A percentile compares a stretch with the other conserved stretches of the same genome.
These are phyloP conservation scores for Pseudonectria foliicola DNA, from an alignment of 2,329 filamentous ascomycete species.

Conservation along the genomic window DNA sequence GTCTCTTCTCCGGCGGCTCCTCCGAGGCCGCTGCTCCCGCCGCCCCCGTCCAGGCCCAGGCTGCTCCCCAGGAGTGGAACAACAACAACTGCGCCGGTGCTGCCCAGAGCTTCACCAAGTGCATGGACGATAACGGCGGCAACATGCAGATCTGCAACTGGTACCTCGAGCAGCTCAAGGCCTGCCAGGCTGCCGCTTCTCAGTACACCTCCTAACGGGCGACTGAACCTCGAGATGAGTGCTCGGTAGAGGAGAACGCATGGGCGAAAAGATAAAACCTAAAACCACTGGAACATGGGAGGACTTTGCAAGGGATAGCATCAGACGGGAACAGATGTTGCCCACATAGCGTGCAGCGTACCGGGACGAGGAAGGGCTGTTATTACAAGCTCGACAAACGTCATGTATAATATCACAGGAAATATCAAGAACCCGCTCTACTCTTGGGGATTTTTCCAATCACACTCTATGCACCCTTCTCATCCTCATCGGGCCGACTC, in stretches of 20 bases:
- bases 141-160: constrained; percentile 95
- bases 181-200: constrained; percentile 71
- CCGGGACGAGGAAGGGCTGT: constrained; percentile 14
- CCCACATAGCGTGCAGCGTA: constrained; percentile 15
- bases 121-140: constrained; percentile 91
- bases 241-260: constrained; percentile 2
- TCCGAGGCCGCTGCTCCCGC: constrained; percentile 46
- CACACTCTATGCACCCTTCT: constrained; percentile 24
- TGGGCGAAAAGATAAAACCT: constrained; percentile 1
- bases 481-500: constrained; percentile 54
- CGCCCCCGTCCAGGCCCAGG: constrained; percentile 42
- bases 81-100: constrained; percentile 68
- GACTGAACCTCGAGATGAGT: constrained; percentile 10
- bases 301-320: constrained; percentile 7
- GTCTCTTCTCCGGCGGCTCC: constrained; percentile 71
- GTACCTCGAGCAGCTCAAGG: constrained; percentile 97
- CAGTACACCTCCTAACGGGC: constrained; percentile 49
- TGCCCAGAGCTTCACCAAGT: constrained; percentile 81
- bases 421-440: constrained; percentile 21
- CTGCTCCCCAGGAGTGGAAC: constrained; percentile 40
- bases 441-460: constrained; percentile 3
- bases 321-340: constrained; percentile 9
- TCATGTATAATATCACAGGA: constrained; percentile 23
- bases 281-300: not conserved
- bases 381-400: constrained; percentile 18